Evolutionary conservation across 768 basidiomycete genomes (phyloP).

Genomic region (Pleurotus salmoneostramineus): DNA sequence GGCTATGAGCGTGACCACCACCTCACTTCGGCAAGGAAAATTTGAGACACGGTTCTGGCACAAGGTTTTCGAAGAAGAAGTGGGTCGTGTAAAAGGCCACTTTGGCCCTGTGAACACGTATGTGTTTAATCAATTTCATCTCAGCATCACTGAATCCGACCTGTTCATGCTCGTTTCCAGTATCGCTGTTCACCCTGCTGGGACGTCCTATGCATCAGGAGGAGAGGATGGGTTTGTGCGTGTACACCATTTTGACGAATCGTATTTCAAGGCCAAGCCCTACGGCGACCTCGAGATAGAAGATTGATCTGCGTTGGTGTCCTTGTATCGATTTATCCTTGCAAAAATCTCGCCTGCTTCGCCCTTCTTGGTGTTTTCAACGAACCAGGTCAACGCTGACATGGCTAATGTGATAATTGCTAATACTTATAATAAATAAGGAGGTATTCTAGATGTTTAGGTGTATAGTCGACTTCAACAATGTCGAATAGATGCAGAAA

Average conservation of each 20-base stretch:
- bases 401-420: too few relatives aligned
- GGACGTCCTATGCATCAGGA: conserved; percentile 88
- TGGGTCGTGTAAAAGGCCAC: conserved; percentile 95
- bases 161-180: conserved; percentile 34
- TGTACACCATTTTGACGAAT: conserved; percentile 91
- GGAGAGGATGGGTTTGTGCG: conserved; percentile 95
- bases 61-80: conserved; percentile 93
- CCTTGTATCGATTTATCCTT: background rate
- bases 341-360: too few relatives aligned
- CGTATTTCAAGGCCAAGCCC: conserved; percentile 87
- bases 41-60: conserved; percentile 99
- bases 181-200: conserved; percentile 88
- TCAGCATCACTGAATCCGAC: background rate
- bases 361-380: too few relatives aligned
- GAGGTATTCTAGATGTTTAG: background rate
- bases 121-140: conserved; percentile 25
- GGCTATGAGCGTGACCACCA: conserved; percentile 96
- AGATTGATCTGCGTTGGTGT: conserved; percentile 28
- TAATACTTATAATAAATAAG: background rate
- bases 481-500: background rate
- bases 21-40: conserved; percentile 89
- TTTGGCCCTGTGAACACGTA: conserved; percentile 97
- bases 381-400: too few relatives aligned
- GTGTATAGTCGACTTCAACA: background rate
- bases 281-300: conserved; percentile 82